Conservation (phyloP, 2,329 filamentous ascomycete species). For the Cadophora malorum region DNA sequence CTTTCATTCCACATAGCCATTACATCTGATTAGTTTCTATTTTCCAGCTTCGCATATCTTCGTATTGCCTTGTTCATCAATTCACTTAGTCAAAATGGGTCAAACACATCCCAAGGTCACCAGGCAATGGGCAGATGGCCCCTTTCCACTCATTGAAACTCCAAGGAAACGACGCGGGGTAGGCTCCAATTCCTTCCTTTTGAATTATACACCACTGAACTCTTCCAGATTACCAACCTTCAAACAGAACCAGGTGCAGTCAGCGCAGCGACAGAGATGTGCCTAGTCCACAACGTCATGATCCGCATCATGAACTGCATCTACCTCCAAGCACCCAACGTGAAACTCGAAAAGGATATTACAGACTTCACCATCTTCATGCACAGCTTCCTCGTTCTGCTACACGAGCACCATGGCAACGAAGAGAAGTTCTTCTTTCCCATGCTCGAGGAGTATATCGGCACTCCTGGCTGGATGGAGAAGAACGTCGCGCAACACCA, state of each 20-base stretch:
- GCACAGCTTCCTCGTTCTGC: conserved; percentile 42
- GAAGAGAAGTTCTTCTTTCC: conserved; percentile 52
- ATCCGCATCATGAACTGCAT: conserved; percentile 48
- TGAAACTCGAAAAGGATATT: conserved; percentile 49
- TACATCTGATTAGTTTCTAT: background rate
- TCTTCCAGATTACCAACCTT: conserved; percentile 23
- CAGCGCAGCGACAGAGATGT: conserved; percentile 45
- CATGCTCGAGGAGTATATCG: conserved; percentile 46
- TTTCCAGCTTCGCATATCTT: background rate
- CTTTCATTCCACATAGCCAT: background rate
- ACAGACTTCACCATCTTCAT: conserved; percentile 45
- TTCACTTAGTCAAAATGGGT: conserved; percentile 22
- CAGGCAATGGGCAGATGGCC: conserved; percentile 37
- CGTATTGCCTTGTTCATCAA: background rate
- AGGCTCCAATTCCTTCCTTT: background rate
- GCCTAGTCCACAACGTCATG: conserved; percentile 47
- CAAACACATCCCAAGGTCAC: conserved; percentile 27
- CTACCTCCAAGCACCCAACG: conserved; percentile 46
- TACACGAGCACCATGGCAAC: conserved; percentile 49
- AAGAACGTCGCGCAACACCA: conserved; percentile 51
- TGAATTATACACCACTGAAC: background rate
- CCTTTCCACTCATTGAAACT: conserved; percentile 35
- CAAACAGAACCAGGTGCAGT: conserved; percentile 26
- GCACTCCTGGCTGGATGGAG: conserved; percentile 49
- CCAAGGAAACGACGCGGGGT: conserved; percentile 31